Evolutionary conservation across 345 rosid species (phyloP), one percentile per base, ranked within the genome.

Genomic region (Citrus cavaleriei): DNA sequence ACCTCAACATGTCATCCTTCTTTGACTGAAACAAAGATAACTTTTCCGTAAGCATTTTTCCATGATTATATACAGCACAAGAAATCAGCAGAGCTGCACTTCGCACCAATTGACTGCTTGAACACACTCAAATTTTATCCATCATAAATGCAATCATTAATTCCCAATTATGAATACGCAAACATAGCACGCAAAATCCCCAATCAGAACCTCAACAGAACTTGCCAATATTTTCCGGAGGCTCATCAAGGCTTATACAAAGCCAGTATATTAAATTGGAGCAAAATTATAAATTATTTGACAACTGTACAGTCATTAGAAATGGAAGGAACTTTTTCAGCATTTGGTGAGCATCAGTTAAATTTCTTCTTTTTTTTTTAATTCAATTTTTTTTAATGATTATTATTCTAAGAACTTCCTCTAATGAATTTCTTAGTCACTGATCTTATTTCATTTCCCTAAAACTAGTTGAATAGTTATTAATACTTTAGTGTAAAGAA

Each of bases 1-100:
- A 88, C 63, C 83, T 83, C 86, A 85, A 70, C 91, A 91, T 83
- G 65, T 92, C 97, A 73, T 95, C 98, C 82, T 89, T 87, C 88
- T 87, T 95, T 1, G 91, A 83, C 97, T 93, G 86, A 72, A 79
- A 63, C 28, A 60, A 68, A 57, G 22, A 57, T 57, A 80, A 74
- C 2, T 27, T 49, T 10, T 9, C 46, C 14, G 30, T 81, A 12
- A 70, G 63, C 59, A 70, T 10, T 37, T 66, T 24, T 22, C 42
- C 61, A 68, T 19, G 22, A 46, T 54, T 22, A 63, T 28, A n/a
- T 28, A 55, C 58, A 49, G 24, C 38, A 18, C 30, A 16, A 34
- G 28, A 73, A 7, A 13, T 21, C 5, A 57, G 37, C 22, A 19
- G 19, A 18, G 58, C 57, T 16, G 21, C 6, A 4, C 57, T 51